A percentile compares a stretch with the other conserved stretches of the same genome.
Conservation (phyloP, 352 stramenopile genomes). For the Phytopythium aichiense region DNA sequence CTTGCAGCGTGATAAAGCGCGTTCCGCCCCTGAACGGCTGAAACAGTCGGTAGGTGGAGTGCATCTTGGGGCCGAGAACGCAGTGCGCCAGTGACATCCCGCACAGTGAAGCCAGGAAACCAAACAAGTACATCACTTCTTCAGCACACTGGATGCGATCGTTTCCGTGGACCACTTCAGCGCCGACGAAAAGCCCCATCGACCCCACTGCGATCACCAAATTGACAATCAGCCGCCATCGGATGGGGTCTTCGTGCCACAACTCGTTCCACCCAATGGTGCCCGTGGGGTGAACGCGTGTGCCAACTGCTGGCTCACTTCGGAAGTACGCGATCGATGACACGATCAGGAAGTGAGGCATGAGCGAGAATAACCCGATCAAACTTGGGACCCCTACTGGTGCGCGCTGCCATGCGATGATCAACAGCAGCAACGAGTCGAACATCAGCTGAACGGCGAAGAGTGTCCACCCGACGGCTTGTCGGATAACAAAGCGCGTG, state of each 20-base stretch:
- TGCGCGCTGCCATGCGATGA: constrained; percentile 16
- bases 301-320: background rate
- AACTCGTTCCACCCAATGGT: constrained; percentile 15
- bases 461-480: constrained; percentile 51
- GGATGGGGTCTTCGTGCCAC: constrained; percentile 17
- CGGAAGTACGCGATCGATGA: constrained; percentile 36
- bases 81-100: constrained; percentile 37
- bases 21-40: constrained; percentile 48
- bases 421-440: constrained; percentile 35
- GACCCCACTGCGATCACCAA: constrained; percentile 25
- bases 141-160: constrained; percentile 21
- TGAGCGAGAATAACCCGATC: constrained; percentile 26
- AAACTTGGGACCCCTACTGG: constrained; percentile 25
- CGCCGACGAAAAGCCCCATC: constrained; percentile 24
- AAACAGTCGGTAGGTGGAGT: constrained; percentile 33
- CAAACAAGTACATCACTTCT: constrained; percentile 47
- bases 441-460: constrained; percentile 47
- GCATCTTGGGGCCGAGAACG: constrained; percentile 28
- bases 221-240: constrained; percentile 25
- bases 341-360: constrained; percentile 31
- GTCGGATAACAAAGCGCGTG: constrained; percentile 34
- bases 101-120: constrained; percentile 28
- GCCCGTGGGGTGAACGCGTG: background rate
- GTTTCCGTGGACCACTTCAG: constrained; percentile 24
- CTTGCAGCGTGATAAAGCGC: constrained; percentile 46